Percentiles rank a stretch among this genome's conserved stretches.
Conservation (phyloP, 371 early-diverging fungal species). For the Thermomucor indicae-seudaticae region DNA sequence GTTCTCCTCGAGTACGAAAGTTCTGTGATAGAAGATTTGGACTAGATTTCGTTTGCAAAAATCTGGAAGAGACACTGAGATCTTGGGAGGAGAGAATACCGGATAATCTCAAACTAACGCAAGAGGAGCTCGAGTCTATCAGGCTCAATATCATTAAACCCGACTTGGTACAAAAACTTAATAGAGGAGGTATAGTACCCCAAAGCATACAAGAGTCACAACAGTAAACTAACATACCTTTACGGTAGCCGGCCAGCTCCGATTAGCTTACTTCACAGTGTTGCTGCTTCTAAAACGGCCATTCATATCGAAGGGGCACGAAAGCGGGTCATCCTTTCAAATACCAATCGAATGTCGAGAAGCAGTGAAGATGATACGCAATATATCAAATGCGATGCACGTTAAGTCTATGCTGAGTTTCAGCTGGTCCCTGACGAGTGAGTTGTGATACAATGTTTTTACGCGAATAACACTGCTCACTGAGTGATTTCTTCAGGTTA, state of each 20-base stretch:
- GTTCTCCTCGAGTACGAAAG: slow-evolving; percentile 26
- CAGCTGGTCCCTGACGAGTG: slow-evolving; percentile 34
- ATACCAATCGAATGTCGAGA: slow-evolving; percentile 18
- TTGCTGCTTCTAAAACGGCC: slow-evolving; percentile 19
- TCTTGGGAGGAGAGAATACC: slow-evolving; percentile 28
- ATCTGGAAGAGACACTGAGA: slow-evolving; percentile 16
- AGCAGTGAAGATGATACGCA: slow-evolving; percentile 11
- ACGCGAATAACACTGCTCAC: not conserved
- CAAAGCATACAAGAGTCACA: not conserved
- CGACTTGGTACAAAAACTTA: slow-evolving; percentile 19
- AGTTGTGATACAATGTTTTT: slow-evolving; percentile 1
- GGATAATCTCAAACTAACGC: slow-evolving; percentile 9
- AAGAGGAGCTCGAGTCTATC: slow-evolving; percentile 14
- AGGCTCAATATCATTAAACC: slow-evolving; percentile 5
- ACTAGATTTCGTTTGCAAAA: slow-evolving; percentile 16
- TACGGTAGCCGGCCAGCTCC: slow-evolving; percentile 23
- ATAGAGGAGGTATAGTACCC: slow-evolving; percentile 22
- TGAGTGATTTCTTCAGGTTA: slow-evolving; percentile 12
- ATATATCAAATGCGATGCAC: slow-evolving; percentile 18
- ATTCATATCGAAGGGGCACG: slow-evolving; percentile 12
- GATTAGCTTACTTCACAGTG: slow-evolving; percentile 18
- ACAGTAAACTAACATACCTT: not conserved
- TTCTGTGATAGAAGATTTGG: slow-evolving; percentile 19
- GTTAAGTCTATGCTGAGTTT: slow-evolving; percentile 12
- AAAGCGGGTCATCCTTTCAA: slow-evolving; percentile 3